Evolutionary conservation across 352 stramenopile species (phyloP).

Genomic region (Hyaloperonospora arabidopsidis): DNA sequence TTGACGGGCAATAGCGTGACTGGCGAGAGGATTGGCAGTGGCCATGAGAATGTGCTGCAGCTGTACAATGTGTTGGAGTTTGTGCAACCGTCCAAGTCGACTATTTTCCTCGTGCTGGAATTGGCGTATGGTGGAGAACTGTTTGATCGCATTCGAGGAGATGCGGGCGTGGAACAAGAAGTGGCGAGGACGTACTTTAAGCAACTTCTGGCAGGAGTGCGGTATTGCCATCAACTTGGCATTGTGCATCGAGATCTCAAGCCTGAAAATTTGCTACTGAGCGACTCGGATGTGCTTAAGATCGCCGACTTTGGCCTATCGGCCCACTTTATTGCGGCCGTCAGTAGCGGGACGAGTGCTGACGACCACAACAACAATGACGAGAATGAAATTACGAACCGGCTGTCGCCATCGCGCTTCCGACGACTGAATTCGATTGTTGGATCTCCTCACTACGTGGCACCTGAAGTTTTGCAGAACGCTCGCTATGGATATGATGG

Average conservation of each 20-base stretch:
- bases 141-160: constrained; percentile 89
- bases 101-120: constrained; percentile 91
- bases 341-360: constrained; percentile 48
- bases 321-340: constrained; percentile 82
- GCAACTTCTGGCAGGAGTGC: constrained; percentile 83
- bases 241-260: constrained; percentile 95
- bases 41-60: constrained; percentile 93
- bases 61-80: constrained; percentile 94
- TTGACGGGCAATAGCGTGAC: constrained; percentile 76
- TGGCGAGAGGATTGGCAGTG: constrained; percentile 57
- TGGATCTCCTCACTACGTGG: constrained; percentile 94
- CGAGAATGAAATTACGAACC: constrained; percentile 15
- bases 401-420: constrained; percentile 44
- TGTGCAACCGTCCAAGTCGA: constrained; percentile 91
- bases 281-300: constrained; percentile 87
- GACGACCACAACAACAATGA: constrained; percentile 31
- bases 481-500: constrained; percentile 87
- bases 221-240: constrained; percentile 87
- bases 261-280: constrained; percentile 93
- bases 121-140: constrained; percentile 86
- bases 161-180: constrained; percentile 69
- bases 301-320: constrained; percentile 94
- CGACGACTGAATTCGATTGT: constrained; percentile 92
- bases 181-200: constrained; percentile 83
- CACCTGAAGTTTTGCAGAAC: constrained; percentile 91